A percentile compares a stretch with the other conserved stretches of the same genome.
Evolutionary conservation across 140 eudicot species (phyloP).

Genomic region (Flaveria floridana): DNA sequence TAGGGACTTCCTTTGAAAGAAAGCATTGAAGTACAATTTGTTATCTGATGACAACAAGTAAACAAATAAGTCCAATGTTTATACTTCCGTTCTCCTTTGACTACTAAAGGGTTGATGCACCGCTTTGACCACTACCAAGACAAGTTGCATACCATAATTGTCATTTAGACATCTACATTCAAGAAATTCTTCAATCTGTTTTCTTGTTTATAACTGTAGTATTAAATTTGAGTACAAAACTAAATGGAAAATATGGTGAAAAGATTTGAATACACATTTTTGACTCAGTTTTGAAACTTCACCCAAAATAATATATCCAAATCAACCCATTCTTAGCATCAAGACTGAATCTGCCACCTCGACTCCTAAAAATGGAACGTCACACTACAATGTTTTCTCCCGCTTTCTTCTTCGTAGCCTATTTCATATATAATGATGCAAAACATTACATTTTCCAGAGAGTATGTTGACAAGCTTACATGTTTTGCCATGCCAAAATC

Average conservation of each 20-base stretch:
- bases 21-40: conserved; percentile 70
- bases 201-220: background rate
- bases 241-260: background rate
- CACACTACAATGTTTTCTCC: no score
- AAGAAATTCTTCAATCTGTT: background rate
- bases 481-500: conserved; percentile 99
- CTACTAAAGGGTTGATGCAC: background rate
- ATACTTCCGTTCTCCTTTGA: conserved; percentile 7
- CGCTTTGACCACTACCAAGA: conserved; percentile 7
- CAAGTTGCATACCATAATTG: background rate
- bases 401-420: no score
- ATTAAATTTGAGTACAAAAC: background rate
- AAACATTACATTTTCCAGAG: background rate
- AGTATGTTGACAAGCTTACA: conserved; percentile 42
- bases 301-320: background rate
- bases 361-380: no score
- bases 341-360: background rate
- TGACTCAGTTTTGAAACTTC: background rate
- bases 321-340: background rate
- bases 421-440: no score
- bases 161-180: background rate
- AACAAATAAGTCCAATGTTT: conserved; percentile 21
- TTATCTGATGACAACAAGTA: conserved; percentile 52
- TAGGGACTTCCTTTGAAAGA: conserved; percentile 99
- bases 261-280: conserved; percentile 1